Evolutionary conservation across 768 basidiomycete species (phyloP).

Genomic region (Pulveroboletus sp.): DNA sequence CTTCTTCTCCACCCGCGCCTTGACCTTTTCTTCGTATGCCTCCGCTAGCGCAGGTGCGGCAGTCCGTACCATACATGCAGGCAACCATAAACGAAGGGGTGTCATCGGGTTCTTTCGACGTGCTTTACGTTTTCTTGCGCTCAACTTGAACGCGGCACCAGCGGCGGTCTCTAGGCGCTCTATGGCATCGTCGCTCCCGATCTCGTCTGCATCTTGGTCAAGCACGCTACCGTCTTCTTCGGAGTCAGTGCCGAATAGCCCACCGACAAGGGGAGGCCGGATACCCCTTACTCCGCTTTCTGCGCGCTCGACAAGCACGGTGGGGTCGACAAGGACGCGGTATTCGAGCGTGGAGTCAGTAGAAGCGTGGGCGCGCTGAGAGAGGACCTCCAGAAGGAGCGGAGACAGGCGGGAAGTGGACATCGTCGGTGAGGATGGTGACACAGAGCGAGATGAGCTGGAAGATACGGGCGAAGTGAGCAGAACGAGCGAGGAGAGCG

Average conservation of each 20-base stretch:
- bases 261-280: constrained; percentile 42
- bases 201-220: constrained; percentile 34
- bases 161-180: constrained; percentile 27
- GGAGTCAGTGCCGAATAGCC: constrained; percentile 35
- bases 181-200: constrained; percentile 37
- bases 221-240: constrained; percentile 37
- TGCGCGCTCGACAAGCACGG: constrained; percentile 57
- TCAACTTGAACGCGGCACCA: constrained; percentile 14
- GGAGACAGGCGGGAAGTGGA: constrained; percentile 33
- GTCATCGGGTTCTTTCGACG: constrained; percentile 39
- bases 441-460: neutral
- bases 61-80: constrained; percentile 67
- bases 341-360: constrained; percentile 75
- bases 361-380: constrained; percentile 58
- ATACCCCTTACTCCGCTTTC: constrained; percentile 63
- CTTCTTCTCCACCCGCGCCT: constrained; percentile 45
- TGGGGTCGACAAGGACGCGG: constrained; percentile 70
- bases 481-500: constrained; percentile 13
- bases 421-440: constrained; percentile 1
- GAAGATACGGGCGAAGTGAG: constrained; percentile 5
- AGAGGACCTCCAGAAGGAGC: constrained; percentile 64
- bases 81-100: constrained; percentile 73
- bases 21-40: constrained; percentile 55
- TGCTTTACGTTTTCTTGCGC: constrained; percentile 20
- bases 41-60: constrained; percentile 64